These are phyloP conservation scores for Geranium rotundifolium DNA, from an alignment of 345 rosid genomes.

Conservation along the genomic window DNA sequence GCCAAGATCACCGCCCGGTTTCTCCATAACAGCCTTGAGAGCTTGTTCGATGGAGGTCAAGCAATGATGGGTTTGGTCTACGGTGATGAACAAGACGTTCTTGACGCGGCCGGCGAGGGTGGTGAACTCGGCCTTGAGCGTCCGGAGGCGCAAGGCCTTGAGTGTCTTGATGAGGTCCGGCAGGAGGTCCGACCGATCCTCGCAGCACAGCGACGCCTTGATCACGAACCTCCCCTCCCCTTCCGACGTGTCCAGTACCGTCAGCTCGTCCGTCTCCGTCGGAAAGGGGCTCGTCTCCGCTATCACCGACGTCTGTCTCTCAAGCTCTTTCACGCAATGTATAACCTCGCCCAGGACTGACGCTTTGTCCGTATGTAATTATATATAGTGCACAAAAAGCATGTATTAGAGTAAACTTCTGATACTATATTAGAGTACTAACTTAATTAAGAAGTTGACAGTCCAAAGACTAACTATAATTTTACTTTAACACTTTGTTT, in stretches of 20 bases:
- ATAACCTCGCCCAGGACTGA: conserved; percentile 93
- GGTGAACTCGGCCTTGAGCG: conserved; percentile 87
- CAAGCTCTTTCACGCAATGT: conserved; percentile 91
- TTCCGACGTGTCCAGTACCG: conserved; percentile 65
- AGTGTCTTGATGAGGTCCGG: conserved; percentile 79
- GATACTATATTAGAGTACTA: too few species aligned
- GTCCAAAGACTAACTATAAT: too few species aligned
- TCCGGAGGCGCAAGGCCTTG: conserved; percentile 65
- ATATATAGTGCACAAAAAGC: too few species aligned
- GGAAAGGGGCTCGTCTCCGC: conserved; percentile 75
- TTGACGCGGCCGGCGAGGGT: conserved; percentile 88
- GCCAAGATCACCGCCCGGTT: conserved; percentile 56
- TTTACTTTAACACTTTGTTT: conserved; percentile 14
- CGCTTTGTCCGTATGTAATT: conserved; percentile 99
- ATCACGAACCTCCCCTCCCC: conserved; percentile 78
- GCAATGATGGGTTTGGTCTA: conserved; percentile 45
- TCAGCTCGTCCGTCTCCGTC: conserved; percentile 78
- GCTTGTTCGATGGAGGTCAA: conserved; percentile 85
- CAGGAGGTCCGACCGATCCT: conserved; percentile 81
- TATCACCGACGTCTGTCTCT: conserved; percentile 65
- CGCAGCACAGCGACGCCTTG: conserved; percentile 88
- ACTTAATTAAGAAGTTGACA: too few species aligned
- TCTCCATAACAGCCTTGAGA: conserved; percentile 82
- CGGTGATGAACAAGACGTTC: conserved; percentile 81
- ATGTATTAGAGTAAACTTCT: too few species aligned